phyloP scores from a whole-genome alignment of 169 alveolate genomes.

The Plasmodium coatneyi region DNA sequence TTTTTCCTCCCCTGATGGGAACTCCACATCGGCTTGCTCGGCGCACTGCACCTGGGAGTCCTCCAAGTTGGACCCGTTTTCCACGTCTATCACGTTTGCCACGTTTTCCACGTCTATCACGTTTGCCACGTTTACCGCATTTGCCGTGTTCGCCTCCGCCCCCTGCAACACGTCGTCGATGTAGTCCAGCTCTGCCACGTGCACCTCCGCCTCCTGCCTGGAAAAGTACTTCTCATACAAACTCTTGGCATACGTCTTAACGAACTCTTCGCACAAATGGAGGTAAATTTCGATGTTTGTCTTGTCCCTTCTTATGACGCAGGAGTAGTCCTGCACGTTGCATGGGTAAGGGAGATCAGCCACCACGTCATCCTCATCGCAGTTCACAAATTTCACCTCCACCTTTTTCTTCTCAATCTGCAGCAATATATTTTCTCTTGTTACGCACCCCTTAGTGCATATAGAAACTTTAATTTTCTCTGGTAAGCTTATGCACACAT shows the following conservation, averaged over 20 bases:
- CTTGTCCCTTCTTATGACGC: constrained; percentile 35
- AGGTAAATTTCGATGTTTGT: constrained; percentile 38
- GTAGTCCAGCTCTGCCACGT: constrained; percentile 17
- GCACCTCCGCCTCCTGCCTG: not conserved
- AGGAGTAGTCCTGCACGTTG: constrained; percentile 14
- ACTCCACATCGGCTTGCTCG: not conserved
- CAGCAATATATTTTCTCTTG: constrained; percentile 11
- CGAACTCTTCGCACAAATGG: constrained; percentile 32
- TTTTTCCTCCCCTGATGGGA: not conserved
- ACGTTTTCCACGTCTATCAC: not conserved
- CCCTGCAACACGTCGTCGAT: constrained; percentile 38
- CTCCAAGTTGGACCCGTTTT: not conserved
- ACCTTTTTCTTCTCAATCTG: not conserved
- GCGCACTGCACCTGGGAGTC: not conserved
- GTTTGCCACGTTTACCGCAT: not conserved
- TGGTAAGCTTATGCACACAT: constrained; percentile 51
- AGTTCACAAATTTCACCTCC: constrained; percentile 29
- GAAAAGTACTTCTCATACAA: constrained; percentile 6
- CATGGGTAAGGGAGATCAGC: constrained; percentile 58
- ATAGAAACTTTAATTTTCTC: constrained; percentile 45
- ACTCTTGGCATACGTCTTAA: constrained; percentile 10
- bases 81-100: not conserved
- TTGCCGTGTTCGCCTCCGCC: not conserved
- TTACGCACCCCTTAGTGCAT: constrained; percentile 27
- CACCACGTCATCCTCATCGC: constrained; percentile 22